Conservation (phyloP, 78 protist genomes). For the Polysphondylium violaceum region DNA sequence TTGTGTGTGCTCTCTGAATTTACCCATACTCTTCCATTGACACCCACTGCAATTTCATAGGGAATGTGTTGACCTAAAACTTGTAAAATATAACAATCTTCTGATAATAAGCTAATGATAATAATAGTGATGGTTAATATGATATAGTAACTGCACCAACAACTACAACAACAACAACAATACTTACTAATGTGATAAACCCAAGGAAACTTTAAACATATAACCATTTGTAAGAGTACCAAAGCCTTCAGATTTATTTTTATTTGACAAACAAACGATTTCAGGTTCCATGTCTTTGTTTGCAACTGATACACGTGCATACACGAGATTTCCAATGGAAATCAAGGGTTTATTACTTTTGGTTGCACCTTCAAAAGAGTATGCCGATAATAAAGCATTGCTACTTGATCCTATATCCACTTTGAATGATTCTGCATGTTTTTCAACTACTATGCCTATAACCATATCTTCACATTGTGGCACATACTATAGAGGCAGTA, state of each 20-base stretch:
- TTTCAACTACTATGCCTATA: slow-evolving; percentile 78
- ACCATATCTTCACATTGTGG: slow-evolving; percentile 86
- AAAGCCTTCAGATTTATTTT: slow-evolving; percentile 76
- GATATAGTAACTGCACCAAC: background rate
- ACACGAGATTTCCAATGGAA: slow-evolving; percentile 79
- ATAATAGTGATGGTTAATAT: background rate
- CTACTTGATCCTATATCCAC: slow-evolving; percentile 85
- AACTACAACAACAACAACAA: background rate
- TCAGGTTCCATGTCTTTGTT: slow-evolving; percentile 92
- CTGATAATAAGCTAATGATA: slow-evolving; percentile 51
- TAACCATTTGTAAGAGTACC: slow-evolving; percentile 89
- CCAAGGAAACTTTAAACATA: slow-evolving; percentile 49
- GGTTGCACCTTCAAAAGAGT: slow-evolving; percentile 91
- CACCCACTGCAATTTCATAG: slow-evolving; percentile 88
- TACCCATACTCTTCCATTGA: slow-evolving; percentile 92
- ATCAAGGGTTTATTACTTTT: slow-evolving; percentile 84
- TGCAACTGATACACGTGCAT: slow-evolving; percentile 84
- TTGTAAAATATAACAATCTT: slow-evolving; percentile 63
- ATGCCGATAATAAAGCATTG: slow-evolving; percentile 76
- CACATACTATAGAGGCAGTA: slow-evolving; percentile 54
- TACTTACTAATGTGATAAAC: slow-evolving; percentile 79
- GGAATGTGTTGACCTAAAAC: slow-evolving; percentile 74
- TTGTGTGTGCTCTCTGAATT: slow-evolving; percentile 13
- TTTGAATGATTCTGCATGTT: slow-evolving; percentile 72
- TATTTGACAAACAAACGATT: slow-evolving; percentile 67